Evolutionary conservation across 1,139 yeast genomes (phyloP).

Genomic region (Blastobotrys ciferrii): DNA sequence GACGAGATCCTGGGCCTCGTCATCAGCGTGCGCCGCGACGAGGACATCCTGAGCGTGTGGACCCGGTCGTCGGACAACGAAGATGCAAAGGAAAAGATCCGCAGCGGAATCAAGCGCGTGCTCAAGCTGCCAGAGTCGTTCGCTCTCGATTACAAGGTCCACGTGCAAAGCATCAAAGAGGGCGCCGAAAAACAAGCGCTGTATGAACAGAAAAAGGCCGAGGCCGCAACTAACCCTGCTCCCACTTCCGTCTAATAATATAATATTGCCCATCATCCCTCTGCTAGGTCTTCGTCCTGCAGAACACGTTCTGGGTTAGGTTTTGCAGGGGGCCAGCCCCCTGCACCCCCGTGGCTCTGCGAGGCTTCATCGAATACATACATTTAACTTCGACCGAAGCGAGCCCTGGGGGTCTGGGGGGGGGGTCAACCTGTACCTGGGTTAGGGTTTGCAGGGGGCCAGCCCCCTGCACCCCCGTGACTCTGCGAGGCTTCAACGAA

Average conservation of each 20-base stretch:
- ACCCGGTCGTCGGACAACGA: slow-evolving; percentile 28
- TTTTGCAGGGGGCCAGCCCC: too few species aligned
- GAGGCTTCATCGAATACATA: too few species aligned
- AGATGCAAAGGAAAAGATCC: slow-evolving; percentile 21
- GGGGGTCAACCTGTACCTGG: too few species aligned
- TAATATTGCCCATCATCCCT: too few species aligned
- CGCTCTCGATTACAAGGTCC: slow-evolving; percentile 34
- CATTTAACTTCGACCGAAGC: too few species aligned
- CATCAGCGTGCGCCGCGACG: slow-evolving; percentile 38
- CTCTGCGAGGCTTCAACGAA: too few species aligned
- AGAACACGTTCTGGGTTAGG: too few species aligned
- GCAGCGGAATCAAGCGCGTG: slow-evolving; percentile 26
- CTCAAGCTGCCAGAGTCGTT: slow-evolving; percentile 28
- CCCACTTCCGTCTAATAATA: neutral
- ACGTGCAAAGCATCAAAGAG: slow-evolving; percentile 33
- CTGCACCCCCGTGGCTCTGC: too few species aligned
- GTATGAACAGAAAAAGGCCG: slow-evolving; percentile 13
- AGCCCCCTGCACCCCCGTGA: too few species aligned
- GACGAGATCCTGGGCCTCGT: slow-evolving; percentile 40
- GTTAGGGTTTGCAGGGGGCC: too few species aligned
- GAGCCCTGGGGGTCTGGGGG: too few species aligned
- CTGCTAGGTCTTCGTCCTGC: too few species aligned
- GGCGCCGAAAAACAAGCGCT: slow-evolving; percentile 22
- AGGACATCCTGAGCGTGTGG: slow-evolving; percentile 40
- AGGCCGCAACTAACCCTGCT: neutral